Percentiles rank a stretch among this genome's conserved stretches.
Evolutionary conservation across 495 filamentous ascomycete species (phyloP).

Genomic region (Aspergillus saccharolyticus): DNA sequence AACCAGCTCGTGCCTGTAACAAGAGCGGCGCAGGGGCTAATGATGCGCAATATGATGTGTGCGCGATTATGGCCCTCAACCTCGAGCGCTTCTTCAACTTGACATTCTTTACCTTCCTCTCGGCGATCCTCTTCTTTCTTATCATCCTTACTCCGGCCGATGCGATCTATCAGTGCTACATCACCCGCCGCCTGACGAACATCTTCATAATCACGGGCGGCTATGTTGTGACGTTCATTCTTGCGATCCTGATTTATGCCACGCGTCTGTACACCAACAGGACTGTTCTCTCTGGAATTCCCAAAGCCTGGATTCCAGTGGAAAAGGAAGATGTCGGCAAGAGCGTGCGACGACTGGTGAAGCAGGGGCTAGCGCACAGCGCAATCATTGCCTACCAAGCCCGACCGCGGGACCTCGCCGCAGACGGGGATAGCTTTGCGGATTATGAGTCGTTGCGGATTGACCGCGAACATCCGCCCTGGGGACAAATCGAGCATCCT

Average conservation of each 20-base stretch:
- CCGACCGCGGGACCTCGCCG: constrained; percentile 52
- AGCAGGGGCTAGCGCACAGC: constrained; percentile 63
- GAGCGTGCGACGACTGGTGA: constrained; percentile 69
- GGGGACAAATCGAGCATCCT: constrained; percentile 77
- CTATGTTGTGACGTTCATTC: constrained; percentile 68
- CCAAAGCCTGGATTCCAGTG: constrained; percentile 75
- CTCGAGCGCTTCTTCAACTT: constrained; percentile 78
- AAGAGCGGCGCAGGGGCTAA: background rate
- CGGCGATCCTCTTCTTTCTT: constrained; percentile 64
- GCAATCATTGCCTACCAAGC: constrained; percentile 77
- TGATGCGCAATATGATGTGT: constrained; percentile 21
- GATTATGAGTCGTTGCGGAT: constrained; percentile 30
- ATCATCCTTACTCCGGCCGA: constrained; percentile 80
- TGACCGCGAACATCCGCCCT: constrained; percentile 49
- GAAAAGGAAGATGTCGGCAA: constrained; percentile 69
- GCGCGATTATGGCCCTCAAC: constrained; percentile 42
- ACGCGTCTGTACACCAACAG: constrained; percentile 85
- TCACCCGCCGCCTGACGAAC: constrained; percentile 61
- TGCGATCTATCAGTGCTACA: constrained; percentile 71
- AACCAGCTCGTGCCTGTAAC: background rate
- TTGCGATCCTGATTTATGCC: constrained; percentile 73
- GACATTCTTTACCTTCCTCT: constrained; percentile 72
- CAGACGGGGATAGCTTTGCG: constrained; percentile 26
- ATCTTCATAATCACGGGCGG: constrained; percentile 77
- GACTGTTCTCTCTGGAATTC: constrained; percentile 71